Conservation (phyloP, 768 basidiomycete species). For the Tylopilus plumbeoviolaceoides region DNA sequence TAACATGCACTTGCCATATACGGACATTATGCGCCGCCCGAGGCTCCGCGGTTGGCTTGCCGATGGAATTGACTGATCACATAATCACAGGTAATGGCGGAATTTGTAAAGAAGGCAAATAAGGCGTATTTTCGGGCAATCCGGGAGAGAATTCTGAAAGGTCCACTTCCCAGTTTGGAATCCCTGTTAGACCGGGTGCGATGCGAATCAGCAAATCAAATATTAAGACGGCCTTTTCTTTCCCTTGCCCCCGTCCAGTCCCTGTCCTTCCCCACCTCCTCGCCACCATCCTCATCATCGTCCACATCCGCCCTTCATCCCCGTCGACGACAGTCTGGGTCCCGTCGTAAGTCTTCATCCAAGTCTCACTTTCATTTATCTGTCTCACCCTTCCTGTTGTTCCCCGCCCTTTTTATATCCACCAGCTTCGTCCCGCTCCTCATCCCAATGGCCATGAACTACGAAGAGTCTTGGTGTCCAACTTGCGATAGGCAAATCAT, state of each 20-base stretch:
- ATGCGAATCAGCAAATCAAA: constrained; percentile 38
- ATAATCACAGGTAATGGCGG: constrained; percentile 30
- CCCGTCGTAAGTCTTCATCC: constrained; percentile 9
- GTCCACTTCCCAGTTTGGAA: constrained; percentile 14
- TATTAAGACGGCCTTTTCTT: constrained; percentile 34
- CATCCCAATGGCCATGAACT: constrained; percentile 33
- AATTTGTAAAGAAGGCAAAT: constrained; percentile 24
- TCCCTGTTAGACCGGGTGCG: constrained; percentile 23
- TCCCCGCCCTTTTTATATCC: constrained; percentile 3
- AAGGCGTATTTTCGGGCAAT: constrained; percentile 24
- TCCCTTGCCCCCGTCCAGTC: constrained; percentile 21
- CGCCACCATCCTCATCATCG: constrained; percentile 18
- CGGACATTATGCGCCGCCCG: constrained; percentile 16
- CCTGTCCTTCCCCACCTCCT: constrained; percentile 20
- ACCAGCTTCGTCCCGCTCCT: constrained; percentile 9
- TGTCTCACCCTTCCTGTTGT: constrained; percentile 19
- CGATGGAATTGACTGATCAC: constrained; percentile 22
- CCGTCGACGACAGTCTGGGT: background rate
- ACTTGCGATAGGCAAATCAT: constrained; percentile 72
- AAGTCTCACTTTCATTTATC: constrained; percentile 5
- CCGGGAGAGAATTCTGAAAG: constrained; percentile 20
- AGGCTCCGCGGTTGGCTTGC: constrained; percentile 33
- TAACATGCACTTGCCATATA: constrained; percentile 22
- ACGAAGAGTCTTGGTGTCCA: constrained; percentile 79
- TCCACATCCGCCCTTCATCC: background rate